Base-by-base conservation (phyloP, 2,329 filamentous ascomycete genomes). In the Hypoxylon sp. region DNA sequence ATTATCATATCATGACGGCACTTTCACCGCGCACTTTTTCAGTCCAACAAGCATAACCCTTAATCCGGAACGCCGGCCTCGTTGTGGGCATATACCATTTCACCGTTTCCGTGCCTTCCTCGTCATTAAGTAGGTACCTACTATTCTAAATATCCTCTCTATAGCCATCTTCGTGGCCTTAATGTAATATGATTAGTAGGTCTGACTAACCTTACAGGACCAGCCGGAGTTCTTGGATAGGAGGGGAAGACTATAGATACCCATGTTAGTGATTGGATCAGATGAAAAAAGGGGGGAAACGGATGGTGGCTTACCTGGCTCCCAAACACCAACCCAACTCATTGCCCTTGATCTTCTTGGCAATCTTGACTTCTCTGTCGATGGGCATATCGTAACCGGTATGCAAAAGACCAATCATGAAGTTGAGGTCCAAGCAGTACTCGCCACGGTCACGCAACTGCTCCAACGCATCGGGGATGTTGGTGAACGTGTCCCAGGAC, bases 361-460 rank as follows among this genome's bases (percentile, higher is more conserved):
- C 94, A 69, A 97, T 96, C 80, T 90, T 93, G 61, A 99, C 91
- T 73, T 99, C 94, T 27, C 95, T 83, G 62, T 96, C 90, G 64
- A 97, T 87, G 3, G 93, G 93, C 91, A 99, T 97, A 63, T 97
- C 94, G 67, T 99, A 99, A 2, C 94, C 94, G 4, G 91, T 96
- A 73, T 97, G 92, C 45, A 97, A 77, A 49, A 99, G 78, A 17
- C 90, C 90, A 64, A 96, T 76, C 91, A 97, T 97, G 69, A 97
- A 99, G 77, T 90, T 99, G 64, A 99, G 77, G 73, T 99, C 94
- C 65, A 99, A 76, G 74, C 94, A 99, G 73, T 88, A 90, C 73
- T 99, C 92, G 2, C 94, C 91, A 50, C 93, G 83, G 55, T 83
- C 91, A 44, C 78, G 76, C 21, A 99, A 80, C 75, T 97, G 91